Base-by-base conservation (phyloP, 192 early-diverging fungal genomes). In the Coemansia sp. region DNA sequence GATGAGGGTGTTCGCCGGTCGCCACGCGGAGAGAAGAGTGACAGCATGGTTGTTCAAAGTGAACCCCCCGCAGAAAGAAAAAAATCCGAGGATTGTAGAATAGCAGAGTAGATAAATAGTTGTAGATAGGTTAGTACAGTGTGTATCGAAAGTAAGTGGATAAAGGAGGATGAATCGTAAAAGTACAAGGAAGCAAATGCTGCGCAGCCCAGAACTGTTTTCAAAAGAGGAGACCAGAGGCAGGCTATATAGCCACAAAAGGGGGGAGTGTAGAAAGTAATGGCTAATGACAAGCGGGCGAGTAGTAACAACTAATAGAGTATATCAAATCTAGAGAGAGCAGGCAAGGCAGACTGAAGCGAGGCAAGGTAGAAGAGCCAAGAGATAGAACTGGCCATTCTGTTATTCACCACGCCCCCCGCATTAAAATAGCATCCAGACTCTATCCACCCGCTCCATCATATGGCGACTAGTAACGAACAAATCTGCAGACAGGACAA, bases 1-100 rank as follows among this genome's bases (percentile, higher is more conserved):
- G 27, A 27, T 24, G 60, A 44, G 36, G 66, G 22, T 39, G 53
- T 41, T 27, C 73, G 76, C 20, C 76, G 76, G 69, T 75, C 65
- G 58, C 70, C 73, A 46, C 81, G 76, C 4, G 70, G 63, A 13
- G 76, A 83, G 55, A 83, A 78, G 18, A 78, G 68, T 36, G 73
- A 70, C 50, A 83, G 67, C 76, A 73, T 77, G 40, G 68, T 66
- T 40, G 41, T 15, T 57, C 31, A 34, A 33, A 27, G 24, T 7
- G 33, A 46, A 16, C 20, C 20, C 47, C 12, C 10, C 18, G 39
- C 6, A 66, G 24, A 24, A 24, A 66, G 13, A 38, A 31, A 50
- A 33, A 20, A 52, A 53, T 22, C 18, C 20, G 31, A n/a, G 33
- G 34, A 38, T 55, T 43, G 36, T 39, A 15, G 36, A 58, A 57